Conservation (phyloP, 2,329 filamentous ascomycete genomes). For the Nemania sp. region DNA sequence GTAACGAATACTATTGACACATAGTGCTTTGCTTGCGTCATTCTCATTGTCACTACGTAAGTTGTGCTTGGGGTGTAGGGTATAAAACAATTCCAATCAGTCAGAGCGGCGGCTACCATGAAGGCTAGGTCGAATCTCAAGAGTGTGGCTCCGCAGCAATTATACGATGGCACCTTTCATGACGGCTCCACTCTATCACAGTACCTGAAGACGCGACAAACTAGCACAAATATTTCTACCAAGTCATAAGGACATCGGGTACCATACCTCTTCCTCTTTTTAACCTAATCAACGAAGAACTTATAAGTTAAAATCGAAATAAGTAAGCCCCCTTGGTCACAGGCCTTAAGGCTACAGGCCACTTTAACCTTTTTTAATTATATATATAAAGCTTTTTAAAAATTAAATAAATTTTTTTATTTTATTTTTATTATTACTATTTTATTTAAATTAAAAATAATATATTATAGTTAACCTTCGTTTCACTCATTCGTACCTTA, state of each 20-base stretch:
- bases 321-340: too few species aligned
- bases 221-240: constrained; percentile 34
- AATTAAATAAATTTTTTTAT: too few species aligned
- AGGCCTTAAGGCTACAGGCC: too few species aligned
- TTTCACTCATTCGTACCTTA: too few species aligned
- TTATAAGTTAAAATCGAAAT: constrained; percentile 21
- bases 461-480: too few species aligned
- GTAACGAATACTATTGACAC: constrained; percentile 35
- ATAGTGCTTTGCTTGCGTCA: constrained; percentile 40
- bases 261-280: constrained; percentile 31
- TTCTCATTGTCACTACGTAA: constrained; percentile 38
- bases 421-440: too few species aligned
- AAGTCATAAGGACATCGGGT: constrained; percentile 28
- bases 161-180: constrained; percentile 35
- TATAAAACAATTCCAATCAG: constrained; percentile 14
- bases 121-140: not conserved
- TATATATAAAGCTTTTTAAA: too few species aligned
- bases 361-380: too few species aligned
- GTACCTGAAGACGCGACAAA: constrained; percentile 35
- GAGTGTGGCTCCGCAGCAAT: not conserved
- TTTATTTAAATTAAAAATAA: too few species aligned
- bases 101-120: constrained; percentile 12
- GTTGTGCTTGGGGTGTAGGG: constrained; percentile 38
- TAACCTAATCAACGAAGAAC: constrained; percentile 33
- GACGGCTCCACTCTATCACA: constrained; percentile 25